Evolutionary conservation across 768 basidiomycete genomes (phyloP).

Genomic region (Hydnum rufescens): DNA sequence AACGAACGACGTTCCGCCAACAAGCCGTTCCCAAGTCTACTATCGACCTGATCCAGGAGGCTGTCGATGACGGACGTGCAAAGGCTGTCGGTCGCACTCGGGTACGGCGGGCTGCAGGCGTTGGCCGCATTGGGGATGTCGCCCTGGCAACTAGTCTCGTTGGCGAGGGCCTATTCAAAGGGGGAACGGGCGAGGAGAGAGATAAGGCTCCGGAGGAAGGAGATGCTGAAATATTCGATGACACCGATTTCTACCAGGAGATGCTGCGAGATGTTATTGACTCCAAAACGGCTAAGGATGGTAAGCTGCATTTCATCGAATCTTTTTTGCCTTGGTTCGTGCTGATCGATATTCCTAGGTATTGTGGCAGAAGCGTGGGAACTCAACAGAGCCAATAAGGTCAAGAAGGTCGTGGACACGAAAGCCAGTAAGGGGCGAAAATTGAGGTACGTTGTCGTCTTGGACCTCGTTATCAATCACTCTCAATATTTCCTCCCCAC

Average conservation of each 20-base stretch:
- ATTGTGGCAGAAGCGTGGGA: too few relatives aligned
- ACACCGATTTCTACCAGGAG: conserved; percentile 86
- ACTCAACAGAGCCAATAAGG: conserved; percentile 24
- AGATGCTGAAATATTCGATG: conserved; percentile 40
- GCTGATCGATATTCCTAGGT: neutral
- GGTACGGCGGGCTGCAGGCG: conserved; percentile 28
- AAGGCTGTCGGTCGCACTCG: conserved; percentile 48
- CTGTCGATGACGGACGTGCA: conserved; percentile 29
- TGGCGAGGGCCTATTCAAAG: conserved; percentile 16
- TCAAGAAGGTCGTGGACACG: conserved; percentile 66
- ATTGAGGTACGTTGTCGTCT: conserved; percentile 60
- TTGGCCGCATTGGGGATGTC: conserved; percentile 24
- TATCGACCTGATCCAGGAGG: conserved; percentile 60
- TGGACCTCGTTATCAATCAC: conserved; percentile 7
- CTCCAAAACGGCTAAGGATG: conserved; percentile 9
- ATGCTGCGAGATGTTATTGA: conserved; percentile 84
- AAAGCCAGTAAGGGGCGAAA: conserved; percentile 92
- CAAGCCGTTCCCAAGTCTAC: conserved; percentile 37
- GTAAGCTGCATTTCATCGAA: too few relatives aligned
- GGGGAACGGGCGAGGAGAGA: conserved; percentile 21
- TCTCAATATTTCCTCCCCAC: neutral
- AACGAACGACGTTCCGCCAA: conserved; percentile 46
- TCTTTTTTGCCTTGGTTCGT: neutral
- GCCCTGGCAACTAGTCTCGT: conserved; percentile 13
- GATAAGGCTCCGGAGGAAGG: conserved; percentile 18